These are phyloP conservation scores for Fusarium burgessii DNA, from an alignment of 2,329 filamentous ascomycete species.

Conservation along the genomic window DNA sequence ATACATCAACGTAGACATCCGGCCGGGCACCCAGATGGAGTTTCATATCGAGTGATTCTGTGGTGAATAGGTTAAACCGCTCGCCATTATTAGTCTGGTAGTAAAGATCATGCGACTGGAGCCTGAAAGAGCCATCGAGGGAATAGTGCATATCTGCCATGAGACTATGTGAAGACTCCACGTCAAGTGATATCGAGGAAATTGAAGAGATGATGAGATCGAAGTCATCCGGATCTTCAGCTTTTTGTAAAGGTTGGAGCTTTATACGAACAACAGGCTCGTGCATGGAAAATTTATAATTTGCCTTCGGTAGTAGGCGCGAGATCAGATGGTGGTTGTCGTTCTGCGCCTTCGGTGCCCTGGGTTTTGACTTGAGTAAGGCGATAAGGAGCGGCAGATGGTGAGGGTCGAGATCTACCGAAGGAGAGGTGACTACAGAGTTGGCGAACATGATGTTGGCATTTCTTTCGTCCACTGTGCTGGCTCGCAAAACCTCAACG, in stretches of 20 bases:
- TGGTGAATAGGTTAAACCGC: conserved; percentile 88
- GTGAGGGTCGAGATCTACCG: conserved; percentile 90
- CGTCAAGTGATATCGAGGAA: conserved; percentile 90
- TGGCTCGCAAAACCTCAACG: conserved; percentile 80
- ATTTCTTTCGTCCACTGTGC: conserved; percentile 84
- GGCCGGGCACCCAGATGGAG: conserved; percentile 86
- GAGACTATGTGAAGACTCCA: conserved; percentile 94
- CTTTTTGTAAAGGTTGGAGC: conserved; percentile 79
- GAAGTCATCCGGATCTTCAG: conserved; percentile 80
- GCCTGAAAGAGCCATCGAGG: conserved; percentile 81
- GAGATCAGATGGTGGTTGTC: conserved; percentile 79
- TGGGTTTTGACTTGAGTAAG: conserved; percentile 71
- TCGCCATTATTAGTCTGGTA: conserved; percentile 89
- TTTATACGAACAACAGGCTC: conserved; percentile 94
- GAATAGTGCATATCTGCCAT: conserved; percentile 89
- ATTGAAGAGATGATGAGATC: conserved; percentile 96
- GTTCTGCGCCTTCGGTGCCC: conserved; percentile 50
- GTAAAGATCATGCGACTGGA: conserved; percentile 90
- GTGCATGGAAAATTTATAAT: conserved; percentile 94
- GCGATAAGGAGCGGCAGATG: conserved; percentile 88
- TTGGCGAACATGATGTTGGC: conserved; percentile 97
- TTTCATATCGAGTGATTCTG: conserved; percentile 89
- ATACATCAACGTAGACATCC: conserved; percentile 83
- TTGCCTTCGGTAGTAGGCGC: conserved; percentile 91
- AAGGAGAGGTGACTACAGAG: conserved; percentile 94